These are phyloP conservation scores for Sporobolomyces roseus DNA, from an alignment of 768 basidiomycete genomes.

Conservation along the genomic window DNA sequence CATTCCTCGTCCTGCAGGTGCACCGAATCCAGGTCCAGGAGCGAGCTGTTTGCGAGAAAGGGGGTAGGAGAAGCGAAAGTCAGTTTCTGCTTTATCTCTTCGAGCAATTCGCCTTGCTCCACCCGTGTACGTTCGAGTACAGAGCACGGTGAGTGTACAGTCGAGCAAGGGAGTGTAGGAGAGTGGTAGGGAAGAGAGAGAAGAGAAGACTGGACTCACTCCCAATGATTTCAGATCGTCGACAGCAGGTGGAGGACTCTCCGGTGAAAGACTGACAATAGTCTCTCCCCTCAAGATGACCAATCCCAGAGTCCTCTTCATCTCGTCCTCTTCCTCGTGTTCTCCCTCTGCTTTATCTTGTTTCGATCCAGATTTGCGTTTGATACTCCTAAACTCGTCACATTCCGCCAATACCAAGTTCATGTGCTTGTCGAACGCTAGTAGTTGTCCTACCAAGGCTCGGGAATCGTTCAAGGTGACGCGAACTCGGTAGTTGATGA, in stretches of 20 bases:
- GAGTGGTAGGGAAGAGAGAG: not conserved
- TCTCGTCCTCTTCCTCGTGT: conserved; percentile 62
- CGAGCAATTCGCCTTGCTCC: not conserved
- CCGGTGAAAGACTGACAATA: conserved; percentile 84
- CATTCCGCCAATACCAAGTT: conserved; percentile 97
- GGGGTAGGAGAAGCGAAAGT: not conserved
- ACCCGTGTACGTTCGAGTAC: no score
- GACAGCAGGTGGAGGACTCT: conserved; percentile 35
- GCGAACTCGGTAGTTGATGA: conserved; percentile 96
- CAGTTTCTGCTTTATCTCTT: no score
- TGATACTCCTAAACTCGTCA: conserved; percentile 93
- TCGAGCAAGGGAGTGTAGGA: not conserved
- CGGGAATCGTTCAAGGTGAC: conserved; percentile 97
- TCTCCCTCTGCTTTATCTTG: conserved; percentile 51
- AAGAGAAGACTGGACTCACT: conserved; percentile 10
- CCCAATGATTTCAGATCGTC: conserved; percentile 29
- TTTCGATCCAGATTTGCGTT: conserved; percentile 73
- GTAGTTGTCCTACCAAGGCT: conserved; percentile 93
- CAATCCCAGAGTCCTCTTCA: conserved; percentile 92
- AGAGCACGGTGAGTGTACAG: no score
- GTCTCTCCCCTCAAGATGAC: conserved; percentile 95
- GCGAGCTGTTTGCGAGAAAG: conserved; percentile 57
- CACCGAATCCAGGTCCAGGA: conserved; percentile 85
- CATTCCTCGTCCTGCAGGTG: conserved; percentile 95
- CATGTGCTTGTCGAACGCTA: conserved; percentile 99